phyloP scores from a whole-genome alignment of 179 eudicot genomes.

The Drosera spatulata region DNA sequence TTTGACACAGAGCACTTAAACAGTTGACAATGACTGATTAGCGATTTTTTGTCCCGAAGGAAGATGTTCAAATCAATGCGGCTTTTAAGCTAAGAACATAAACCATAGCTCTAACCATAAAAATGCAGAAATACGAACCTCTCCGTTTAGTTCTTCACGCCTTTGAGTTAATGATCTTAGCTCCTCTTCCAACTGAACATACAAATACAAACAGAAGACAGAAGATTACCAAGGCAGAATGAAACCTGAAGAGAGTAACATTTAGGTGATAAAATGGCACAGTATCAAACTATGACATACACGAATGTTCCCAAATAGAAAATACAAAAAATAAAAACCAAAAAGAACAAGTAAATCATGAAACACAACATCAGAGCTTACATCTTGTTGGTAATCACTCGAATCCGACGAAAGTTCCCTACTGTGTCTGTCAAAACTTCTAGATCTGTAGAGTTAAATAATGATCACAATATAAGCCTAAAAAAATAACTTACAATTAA shows the following conservation, averaged over 20 bases:
- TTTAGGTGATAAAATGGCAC: background rate
- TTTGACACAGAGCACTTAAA: too few relatives aligned
- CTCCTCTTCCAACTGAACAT: conserved; percentile 40
- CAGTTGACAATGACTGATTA: too few relatives aligned
- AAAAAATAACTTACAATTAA: background rate
- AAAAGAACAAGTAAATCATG: background rate
- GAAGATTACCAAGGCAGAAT: background rate
- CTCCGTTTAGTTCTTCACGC: conserved; percentile 56
- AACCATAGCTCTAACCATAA: background rate
- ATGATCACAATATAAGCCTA: background rate
- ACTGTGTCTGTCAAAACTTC: conserved; percentile 30
- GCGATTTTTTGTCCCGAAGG: too few relatives aligned
- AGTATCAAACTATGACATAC: background rate
- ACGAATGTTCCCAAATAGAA: background rate
- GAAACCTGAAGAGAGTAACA: background rate
- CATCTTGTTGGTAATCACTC: conserved; percentile 41
- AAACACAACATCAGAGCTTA: conserved; percentile 8
- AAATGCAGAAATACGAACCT: conserved; percentile 34
- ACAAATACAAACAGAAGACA: conserved; percentile 2
- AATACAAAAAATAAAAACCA: background rate
- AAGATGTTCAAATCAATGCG: background rate
- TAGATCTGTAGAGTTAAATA: conserved; percentile 27
- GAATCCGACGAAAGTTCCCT: conserved; percentile 56
- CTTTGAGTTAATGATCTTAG: conserved; percentile 33
- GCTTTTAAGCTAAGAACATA: background rate